These are phyloP conservation scores for Voacanga thouarsii DNA, from an alignment of 257 asterid genomes.

Conservation along the genomic window DNA sequence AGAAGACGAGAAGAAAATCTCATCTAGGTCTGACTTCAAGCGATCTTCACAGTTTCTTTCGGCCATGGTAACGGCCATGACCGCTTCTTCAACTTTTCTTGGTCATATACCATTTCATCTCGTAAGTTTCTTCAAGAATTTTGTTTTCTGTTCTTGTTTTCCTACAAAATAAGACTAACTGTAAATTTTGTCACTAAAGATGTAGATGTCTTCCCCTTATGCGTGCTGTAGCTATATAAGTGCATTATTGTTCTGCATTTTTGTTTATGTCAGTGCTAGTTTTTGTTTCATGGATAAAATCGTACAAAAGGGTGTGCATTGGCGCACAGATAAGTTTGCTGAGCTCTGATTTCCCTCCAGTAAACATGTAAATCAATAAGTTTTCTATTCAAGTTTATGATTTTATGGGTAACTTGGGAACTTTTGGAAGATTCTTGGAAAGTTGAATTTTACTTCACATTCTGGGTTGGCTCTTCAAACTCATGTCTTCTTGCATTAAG, in stretches of 20 bases:
- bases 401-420: neutral
- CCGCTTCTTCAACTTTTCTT: conserved; percentile 60
- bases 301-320: neutral
- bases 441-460: neutral
- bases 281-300: neutral
- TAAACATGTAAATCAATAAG: neutral
- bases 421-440: neutral
- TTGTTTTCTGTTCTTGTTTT: too few relatives aligned
- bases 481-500: neutral
- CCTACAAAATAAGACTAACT: neutral
- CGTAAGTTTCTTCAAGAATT: conserved; percentile 38
- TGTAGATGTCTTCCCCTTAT: neutral
- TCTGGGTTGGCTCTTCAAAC: neutral
- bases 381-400: neutral
- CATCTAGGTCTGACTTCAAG: neutral
- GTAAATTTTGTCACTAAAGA: neutral
- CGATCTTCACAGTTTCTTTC: neutral
- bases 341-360: neutral
- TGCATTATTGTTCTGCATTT: neutral
- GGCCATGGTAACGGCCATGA: conserved; percentile 66
- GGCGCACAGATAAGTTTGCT: neutral
- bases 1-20: too few relatives aligned
- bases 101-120: conserved; percentile 37
- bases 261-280: neutral
- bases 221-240: neutral